Evolutionary conservation across 2,329 filamentous ascomycete species (phyloP), one percentile per base, ranked within the genome.

Genomic region (Thelonectria blattea): DNA sequence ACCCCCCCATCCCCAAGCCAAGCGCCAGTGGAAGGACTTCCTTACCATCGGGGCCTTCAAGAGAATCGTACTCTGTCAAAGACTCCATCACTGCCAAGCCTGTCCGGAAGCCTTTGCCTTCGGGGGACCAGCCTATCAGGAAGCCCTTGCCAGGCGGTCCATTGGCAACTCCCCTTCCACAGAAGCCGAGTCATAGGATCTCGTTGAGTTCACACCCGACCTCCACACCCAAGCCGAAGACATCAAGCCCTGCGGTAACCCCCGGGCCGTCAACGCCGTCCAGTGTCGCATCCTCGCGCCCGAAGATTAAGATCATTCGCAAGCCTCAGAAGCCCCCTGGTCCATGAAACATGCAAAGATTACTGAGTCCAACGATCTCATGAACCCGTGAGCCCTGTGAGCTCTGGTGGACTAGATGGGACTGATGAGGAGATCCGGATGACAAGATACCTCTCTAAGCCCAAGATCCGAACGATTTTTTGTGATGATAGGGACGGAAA

Each of bases 301-400:
- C 73, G 2, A 77, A 77, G 63, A 77, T 77, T 22, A 77, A 77
- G 48, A 73, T 77, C 43, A 72, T 77, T n/a, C 70, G 74, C 47
- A 77, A 76, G 57, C 70, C 74, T 22, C 71, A 74, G 15, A 65
- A 69, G 32, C 69, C 68, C 15, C 52, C 71, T 22, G 62, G 69
- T 47, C 51, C 69, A 52, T 72, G 67, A 60, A 58, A 58, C 8
- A 9, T 30, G 27, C 8, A 2, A 9, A 10, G 27, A 30, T 30
- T 30, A 30, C 27, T 10, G 27, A 30, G 27, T 30, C 8, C 27
- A 7, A 30, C 9, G 8, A 9, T 7, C 27, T 10, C 27, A 7
- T 30, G 27, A 30, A 30, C 27, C 9, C 27, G 5, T 30, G 27
- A 30, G 27, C 8, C 8, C 27, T 30, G 27, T 7, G 8, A 30